Evolutionary conservation across 2,329 filamentous ascomycete genomes (phyloP).

Genomic region (Sporothrix inflata): DNA sequence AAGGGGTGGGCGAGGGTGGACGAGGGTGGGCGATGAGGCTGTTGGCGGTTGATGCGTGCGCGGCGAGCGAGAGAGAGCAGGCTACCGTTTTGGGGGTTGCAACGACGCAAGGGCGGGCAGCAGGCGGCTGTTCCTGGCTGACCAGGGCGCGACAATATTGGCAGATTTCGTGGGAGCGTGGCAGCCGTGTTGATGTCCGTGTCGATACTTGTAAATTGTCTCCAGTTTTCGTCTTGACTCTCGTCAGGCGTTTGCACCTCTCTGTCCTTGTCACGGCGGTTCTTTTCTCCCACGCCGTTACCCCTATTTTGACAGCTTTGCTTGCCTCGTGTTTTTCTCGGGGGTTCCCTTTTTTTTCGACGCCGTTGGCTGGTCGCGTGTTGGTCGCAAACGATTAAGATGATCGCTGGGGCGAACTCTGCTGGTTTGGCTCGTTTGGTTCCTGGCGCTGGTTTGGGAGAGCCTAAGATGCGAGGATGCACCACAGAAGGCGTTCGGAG

Average conservation of each 20-base stretch:
- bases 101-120: conserved; percentile 16
- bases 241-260: not conserved
- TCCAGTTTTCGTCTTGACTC: not conserved
- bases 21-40: not conserved
- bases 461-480: not conserved
- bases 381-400: conserved; percentile 4
- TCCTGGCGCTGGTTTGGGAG: conserved; percentile 10
- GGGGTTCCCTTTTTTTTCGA: not conserved
- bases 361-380: conserved; percentile 9
- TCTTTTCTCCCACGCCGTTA: not conserved
- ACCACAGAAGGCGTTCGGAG: not conserved
- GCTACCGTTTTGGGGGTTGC: conserved; percentile 5
- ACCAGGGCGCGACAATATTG: conserved; percentile 5
- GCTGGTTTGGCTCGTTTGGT: not conserved
- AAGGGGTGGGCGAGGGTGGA: not conserved
- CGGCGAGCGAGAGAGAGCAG: not conserved
- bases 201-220: not conserved
- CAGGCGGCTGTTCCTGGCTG: conserved; percentile 14
- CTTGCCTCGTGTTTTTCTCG: not conserved
- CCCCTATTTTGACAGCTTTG: not conserved
- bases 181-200: not conserved
- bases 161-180: not conserved
- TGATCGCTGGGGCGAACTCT: conserved; percentile 13
- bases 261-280: not conserved
- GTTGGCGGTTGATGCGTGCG: not conserved